Evolutionary conservation across 192 early-diverging fungal species (phyloP), one percentile per base, ranked within the genome.

Genomic region (Gigaspora rosea): DNA sequence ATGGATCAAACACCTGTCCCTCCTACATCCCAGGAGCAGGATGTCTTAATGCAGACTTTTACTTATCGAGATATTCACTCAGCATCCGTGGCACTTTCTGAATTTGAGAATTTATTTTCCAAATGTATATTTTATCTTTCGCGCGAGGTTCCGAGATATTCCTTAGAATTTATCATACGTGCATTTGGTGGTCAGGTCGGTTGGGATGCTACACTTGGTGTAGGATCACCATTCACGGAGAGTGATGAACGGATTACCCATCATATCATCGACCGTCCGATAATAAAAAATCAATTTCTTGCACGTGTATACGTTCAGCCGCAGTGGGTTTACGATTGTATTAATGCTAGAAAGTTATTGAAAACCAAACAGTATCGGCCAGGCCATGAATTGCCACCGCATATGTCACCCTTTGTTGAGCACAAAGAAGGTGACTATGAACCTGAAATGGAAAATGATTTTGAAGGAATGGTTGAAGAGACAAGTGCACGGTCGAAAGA

Each of bases 261-360:
- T 79, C 95, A 97, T 76, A 88, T 98, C 69, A 82, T 87, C 36
- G 97, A 99, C 84, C 90, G 96, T 33, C 96, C 95, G 16, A 78
- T 76, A 8, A 86, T 88, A 78, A 82, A 80, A 74, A 87, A 92
- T 71, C 85, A 85, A 74, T 89, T 91, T 82, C 77, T 86, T 63
- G 78, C 81, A 48, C 90, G 96, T 79, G 85, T 85, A 12, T 97
- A 96, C 77, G 85, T 98, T 50, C 97, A 98, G 83, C 97, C 97
- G n/a, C 97, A 99, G 83, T 99, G 97, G 97, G 87, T 96, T 18
- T 95, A 93, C 85, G 97, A 99, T 81, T 91, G 89, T 78, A 87
- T 97, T 72, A 99, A 99, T 71, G 93, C 94, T 22, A 83, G 88
- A 8, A 90, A 92, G 68, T 80, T 97, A 47, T 79, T 98, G 63